These are phyloP conservation scores for Phenoliferia sp. DNA, from an alignment of 1,284 basidiomycete genomes.

Conservation along the genomic window DNA sequence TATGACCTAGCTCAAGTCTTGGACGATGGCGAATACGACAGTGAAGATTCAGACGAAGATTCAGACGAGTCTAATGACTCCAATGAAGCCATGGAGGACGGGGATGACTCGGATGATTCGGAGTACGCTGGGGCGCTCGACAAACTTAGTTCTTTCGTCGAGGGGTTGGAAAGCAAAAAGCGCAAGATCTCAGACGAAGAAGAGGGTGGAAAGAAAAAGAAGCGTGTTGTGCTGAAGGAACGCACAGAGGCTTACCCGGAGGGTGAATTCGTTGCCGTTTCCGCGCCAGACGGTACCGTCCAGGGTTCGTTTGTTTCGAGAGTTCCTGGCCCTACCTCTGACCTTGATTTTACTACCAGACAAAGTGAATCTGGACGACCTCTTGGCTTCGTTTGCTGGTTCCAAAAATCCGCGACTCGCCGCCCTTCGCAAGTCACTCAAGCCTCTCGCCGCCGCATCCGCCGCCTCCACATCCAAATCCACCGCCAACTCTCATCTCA, in stretches of 20 bases:
- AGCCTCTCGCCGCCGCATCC: constrained; percentile 47
- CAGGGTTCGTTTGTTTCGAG: constrained; percentile 35
- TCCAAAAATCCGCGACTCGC: constrained; percentile 33
- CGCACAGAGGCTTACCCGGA: constrained; percentile 68
- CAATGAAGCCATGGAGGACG: constrained; percentile 55
- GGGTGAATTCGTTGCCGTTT: constrained; percentile 46
- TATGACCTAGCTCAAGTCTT: constrained; percentile 55
- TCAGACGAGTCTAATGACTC: constrained; percentile 48
- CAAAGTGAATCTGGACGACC: constrained; percentile 65
- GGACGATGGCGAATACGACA: constrained; percentile 43
- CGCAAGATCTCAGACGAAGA: constrained; percentile 54
- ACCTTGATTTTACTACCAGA: constrained; percentile 41
- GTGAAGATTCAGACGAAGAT: constrained; percentile 19
- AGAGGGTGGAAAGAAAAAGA: constrained; percentile 42
- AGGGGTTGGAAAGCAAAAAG: constrained; percentile 64
- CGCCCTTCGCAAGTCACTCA: constrained; percentile 51
- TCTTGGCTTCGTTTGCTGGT: constrained; percentile 59
- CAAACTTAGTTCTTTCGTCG: constrained; percentile 65
- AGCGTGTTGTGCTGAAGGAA: constrained; percentile 63
- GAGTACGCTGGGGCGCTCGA: constrained; percentile 52
- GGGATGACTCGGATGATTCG: constrained; percentile 32
- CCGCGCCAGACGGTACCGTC: constrained; percentile 38
- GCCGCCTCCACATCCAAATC: constrained; percentile 40
- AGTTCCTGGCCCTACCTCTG: background rate
- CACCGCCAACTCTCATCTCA: constrained; percentile 36